Evolutionary conservation across 2,329 filamentous ascomycete genomes (phyloP), one percentile per base, ranked within the genome.

Genomic region (Mycogone perniciosa): DNA sequence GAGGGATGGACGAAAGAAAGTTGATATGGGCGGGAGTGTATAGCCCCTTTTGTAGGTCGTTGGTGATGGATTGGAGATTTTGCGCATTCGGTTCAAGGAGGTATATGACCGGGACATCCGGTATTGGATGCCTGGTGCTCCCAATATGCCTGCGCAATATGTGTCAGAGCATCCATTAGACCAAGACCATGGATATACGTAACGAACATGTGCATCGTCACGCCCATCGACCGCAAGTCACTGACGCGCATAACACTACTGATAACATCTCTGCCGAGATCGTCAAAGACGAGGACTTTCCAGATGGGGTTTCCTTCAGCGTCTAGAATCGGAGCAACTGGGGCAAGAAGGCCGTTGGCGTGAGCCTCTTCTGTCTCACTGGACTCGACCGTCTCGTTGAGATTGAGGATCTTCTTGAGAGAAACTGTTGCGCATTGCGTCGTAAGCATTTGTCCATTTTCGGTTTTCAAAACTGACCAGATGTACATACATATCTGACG

Each of bases 221-320:
- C 88, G n/a, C 95, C 93, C 82, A 93, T 90, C 54, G 86, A 82
- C 56, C 95, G 80, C 64, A 99, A 74, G 71, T 99, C 93, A 64
- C 90, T 96, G 56, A 99, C 93, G 53, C 91, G 81, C 57, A 99
- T 76, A 2, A 99, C 91, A 63, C 91, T 96, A 73, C 90, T 96
- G 63, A 99, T 96, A 53, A 99, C 88, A 79, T 97, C 91, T 67
- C 91, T 81, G 44, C 92, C 93, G 4, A 85, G 69, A 60, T 92
- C 87, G 69, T 99, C 95, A 65, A 99, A 97, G 7, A 99, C 89
- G 47, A 99, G 76, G 6, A 97, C 88, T 69, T 97, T 97, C 92
- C 92, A 97, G 72, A 96, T 91, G 1, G 92, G 91, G 62, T 95
- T 89, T 56, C 91, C 90, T 60, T 95, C 86, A 43, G 88, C 79